Percentiles rank a stretch among this genome's conserved stretches.
Conservation (phyloP, 345 rosid genomes). For the Durio zibethinus region DNA sequence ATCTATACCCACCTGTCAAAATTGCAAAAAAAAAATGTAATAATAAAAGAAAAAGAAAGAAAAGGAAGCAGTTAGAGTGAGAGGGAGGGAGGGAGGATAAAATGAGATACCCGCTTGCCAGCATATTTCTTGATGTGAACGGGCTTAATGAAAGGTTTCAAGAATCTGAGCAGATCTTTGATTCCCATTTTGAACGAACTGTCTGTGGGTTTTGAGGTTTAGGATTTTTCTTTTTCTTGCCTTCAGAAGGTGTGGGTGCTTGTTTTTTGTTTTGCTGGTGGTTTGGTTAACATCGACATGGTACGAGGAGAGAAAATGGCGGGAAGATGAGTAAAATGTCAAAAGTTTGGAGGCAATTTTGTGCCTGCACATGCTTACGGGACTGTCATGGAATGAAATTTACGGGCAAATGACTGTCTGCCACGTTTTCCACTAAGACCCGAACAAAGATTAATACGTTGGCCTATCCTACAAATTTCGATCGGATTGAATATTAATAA, state of each 20-base stretch:
- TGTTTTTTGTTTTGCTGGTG: background rate
- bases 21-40: background rate
- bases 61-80: background rate
- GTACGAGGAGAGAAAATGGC: slow-evolving; percentile 29
- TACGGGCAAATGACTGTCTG: background rate
- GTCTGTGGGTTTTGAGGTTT: background rate
- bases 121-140: slow-evolving; percentile 76
- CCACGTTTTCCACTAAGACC: background rate
- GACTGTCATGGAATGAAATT: background rate
- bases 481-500: too few relatives aligned
- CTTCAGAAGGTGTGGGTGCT: background rate
- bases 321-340: slow-evolving; percentile 31
- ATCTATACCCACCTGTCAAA: slow-evolving; percentile 84
- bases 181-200: slow-evolving; percentile 52
- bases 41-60: background rate
- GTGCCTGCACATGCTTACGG: background rate
- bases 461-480: too few relatives aligned
- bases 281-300: background rate
- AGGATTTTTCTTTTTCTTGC: background rate
- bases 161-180: slow-evolving; percentile 83
- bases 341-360: slow-evolving; percentile 20
- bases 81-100: background rate
- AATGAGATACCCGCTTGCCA: slow-evolving; percentile 55
- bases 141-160: slow-evolving; percentile 72
- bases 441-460: background rate